Evolutionary conservation across 2,329 filamentous ascomycete species (phyloP).

Genomic region (Periconia macrospinosa): DNA sequence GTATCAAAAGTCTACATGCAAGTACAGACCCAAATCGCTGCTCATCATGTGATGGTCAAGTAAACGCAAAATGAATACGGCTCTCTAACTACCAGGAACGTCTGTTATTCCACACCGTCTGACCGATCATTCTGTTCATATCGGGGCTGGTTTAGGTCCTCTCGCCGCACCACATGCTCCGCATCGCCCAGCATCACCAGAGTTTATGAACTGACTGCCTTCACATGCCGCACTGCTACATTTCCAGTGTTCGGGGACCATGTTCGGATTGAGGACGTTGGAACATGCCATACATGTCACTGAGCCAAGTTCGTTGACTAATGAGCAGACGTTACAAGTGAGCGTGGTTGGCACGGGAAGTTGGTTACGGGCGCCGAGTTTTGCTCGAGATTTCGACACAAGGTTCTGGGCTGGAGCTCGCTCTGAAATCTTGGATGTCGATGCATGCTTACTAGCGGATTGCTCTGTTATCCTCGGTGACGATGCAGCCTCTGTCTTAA

Average conservation of each 20-base stretch:
- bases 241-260: constrained; percentile 63
- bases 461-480: not conserved
- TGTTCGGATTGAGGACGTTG: constrained; percentile 64
- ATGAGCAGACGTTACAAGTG: constrained; percentile 67
- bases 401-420: not conserved
- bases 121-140: not conserved
- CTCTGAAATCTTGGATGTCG: not conserved
- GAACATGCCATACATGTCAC: constrained; percentile 70
- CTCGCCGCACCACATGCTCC: constrained; percentile 62
- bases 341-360: not conserved
- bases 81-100: too few species aligned
- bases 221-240: constrained; percentile 62
- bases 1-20: too few species aligned
- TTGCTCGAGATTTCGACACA: not conserved
- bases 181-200: constrained; percentile 69
- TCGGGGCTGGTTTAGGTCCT: not conserved
- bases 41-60: too few species aligned
- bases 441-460: not conserved
- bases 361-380: not conserved
- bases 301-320: constrained; percentile 58
- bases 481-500: not conserved
- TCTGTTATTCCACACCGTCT: not conserved
- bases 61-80: too few species aligned
- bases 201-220: constrained; percentile 65
- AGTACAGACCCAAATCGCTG: too few species aligned